Conservation (phyloP, 495 filamentous ascomycete genomes). For the Annulohypoxylon moriforme region DNA sequence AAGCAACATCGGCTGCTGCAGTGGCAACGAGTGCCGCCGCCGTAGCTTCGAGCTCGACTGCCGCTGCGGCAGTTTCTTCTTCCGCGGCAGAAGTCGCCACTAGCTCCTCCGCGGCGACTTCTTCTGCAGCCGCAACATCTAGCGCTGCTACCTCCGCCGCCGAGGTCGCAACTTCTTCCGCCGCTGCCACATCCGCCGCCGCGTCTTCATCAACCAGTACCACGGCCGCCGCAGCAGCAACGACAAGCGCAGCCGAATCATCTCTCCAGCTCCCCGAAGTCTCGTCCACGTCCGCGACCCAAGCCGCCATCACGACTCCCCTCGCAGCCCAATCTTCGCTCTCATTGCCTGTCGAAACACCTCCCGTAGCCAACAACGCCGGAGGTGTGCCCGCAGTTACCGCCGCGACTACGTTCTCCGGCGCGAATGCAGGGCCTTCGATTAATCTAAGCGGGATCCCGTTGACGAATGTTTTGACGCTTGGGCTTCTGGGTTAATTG, state of each 20-base stretch:
- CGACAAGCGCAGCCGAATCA: neutral
- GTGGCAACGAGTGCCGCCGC: neutral
- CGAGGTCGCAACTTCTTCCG: neutral
- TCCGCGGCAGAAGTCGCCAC: neutral
- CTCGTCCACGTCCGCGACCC: neutral
- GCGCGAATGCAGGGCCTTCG: conserved; percentile 35
- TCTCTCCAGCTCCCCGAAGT: conserved; percentile 24
- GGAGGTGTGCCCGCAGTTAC: conserved; percentile 26
- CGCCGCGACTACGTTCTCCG: conserved; percentile 33
- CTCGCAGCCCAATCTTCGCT: conserved; percentile 32
- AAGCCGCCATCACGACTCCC: conserved; percentile 13
- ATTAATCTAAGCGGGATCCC: conserved; percentile 50
- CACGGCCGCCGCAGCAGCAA: neutral
- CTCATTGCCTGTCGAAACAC: conserved; percentile 28
- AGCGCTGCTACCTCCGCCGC: neutral
- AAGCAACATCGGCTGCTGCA: neutral
- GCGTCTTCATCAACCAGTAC: conserved; percentile 14
- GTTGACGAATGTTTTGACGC: conserved; percentile 45
- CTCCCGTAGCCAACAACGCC: conserved; percentile 34
- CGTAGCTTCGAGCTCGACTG: neutral
- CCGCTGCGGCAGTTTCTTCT: neutral
- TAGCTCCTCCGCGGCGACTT: neutral
- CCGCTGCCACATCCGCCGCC: conserved; percentile 5
- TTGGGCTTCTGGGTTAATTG: conserved; percentile 34
- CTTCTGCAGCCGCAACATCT: conserved; percentile 19